Evolutionary conservation across 108 stramenopile species (phyloP).

Genomic region (Nannochloropsis granulata): DNA sequence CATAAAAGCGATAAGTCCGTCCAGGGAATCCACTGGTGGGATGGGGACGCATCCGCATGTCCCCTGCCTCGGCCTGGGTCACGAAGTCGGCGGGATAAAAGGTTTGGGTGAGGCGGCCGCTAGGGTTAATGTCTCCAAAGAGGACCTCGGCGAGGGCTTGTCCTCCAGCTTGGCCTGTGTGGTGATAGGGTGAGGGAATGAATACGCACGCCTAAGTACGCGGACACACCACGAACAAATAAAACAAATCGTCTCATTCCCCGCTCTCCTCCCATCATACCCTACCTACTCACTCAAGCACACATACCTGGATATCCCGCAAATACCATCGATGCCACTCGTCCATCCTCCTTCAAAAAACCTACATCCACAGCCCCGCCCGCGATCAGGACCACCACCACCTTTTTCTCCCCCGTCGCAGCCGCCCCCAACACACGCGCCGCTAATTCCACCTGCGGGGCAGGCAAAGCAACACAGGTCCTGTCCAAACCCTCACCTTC

Average conservation of each 20-base stretch:
- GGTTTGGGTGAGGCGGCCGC: slow-evolving; percentile 25
- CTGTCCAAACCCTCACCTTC: not conserved
- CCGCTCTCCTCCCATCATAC: too few species aligned
- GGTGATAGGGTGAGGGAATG: too few species aligned
- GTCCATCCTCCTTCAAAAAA: not conserved
- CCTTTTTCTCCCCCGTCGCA: not conserved
- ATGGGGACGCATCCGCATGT: not conserved
- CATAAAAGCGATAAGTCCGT: slow-evolving; percentile 34
- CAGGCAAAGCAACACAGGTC: not conserved
- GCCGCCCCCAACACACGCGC: not conserved
- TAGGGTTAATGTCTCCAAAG: slow-evolving; percentile 16
- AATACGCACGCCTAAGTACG: too few species aligned
- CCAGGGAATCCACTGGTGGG: slow-evolving; percentile 12
- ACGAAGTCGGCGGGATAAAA: slow-evolving; percentile 21
- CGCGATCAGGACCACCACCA: not conserved
- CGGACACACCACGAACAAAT: too few species aligned
- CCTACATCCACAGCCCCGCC: slow-evolving; percentile 19
- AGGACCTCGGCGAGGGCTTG: slow-evolving; percentile 7
- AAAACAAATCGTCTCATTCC: too few species aligned
- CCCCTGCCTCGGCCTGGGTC: not conserved
- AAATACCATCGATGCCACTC: slow-evolving; percentile 23
- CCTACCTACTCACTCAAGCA: too few species aligned
- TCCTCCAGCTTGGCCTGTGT: not conserved
- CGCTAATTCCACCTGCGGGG: not conserved
- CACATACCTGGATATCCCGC: slow-evolving; percentile 21